Evolutionary conservation across 2,329 filamentous ascomycete species (phyloP).

Genomic region (Polytolypa hystricis): DNA sequence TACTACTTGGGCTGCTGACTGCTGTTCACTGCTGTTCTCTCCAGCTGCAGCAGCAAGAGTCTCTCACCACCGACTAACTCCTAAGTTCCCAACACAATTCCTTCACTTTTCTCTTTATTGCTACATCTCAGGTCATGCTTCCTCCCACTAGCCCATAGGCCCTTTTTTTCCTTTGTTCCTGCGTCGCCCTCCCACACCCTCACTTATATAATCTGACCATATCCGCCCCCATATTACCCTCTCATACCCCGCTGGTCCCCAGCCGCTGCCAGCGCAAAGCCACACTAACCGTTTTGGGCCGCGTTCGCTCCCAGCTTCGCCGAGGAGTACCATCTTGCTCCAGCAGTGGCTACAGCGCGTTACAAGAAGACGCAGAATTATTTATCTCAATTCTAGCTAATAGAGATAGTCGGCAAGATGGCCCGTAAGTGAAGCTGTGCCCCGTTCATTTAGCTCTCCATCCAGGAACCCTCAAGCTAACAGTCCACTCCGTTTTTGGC

Average conservation of each 20-base stretch:
- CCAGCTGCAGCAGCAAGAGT: too few relatives aligned
- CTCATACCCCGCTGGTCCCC: conserved; percentile 27
- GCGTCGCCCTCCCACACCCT: too few relatives aligned
- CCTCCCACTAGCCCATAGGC: neutral
- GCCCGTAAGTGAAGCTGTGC: neutral
- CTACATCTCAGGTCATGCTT: neutral
- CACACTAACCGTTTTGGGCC: conserved; percentile 8
- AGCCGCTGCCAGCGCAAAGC: conserved; percentile 27
- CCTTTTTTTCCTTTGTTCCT: neutral
- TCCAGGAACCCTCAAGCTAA: conserved; percentile 5
- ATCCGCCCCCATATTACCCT: too few relatives aligned
- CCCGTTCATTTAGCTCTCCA: conserved; percentile 1
- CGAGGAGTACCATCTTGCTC: neutral
- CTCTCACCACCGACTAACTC: neutral
- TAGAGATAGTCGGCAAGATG: neutral
- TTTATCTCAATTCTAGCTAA: neutral
- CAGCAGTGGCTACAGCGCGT: too few relatives aligned
- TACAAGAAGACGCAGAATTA: too few relatives aligned
- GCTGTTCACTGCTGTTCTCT: too few relatives aligned
- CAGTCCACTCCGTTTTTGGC: conserved; percentile 2
- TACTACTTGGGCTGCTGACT: too few relatives aligned
- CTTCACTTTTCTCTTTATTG: conserved; percentile 1
- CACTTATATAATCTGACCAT: too few relatives aligned
- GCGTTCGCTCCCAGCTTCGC: conserved; percentile 1
- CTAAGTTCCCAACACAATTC: neutral